Conservation (phyloP, 1,284 basidiomycete species). For the Ustanciosporium gigantosporum region DNA sequence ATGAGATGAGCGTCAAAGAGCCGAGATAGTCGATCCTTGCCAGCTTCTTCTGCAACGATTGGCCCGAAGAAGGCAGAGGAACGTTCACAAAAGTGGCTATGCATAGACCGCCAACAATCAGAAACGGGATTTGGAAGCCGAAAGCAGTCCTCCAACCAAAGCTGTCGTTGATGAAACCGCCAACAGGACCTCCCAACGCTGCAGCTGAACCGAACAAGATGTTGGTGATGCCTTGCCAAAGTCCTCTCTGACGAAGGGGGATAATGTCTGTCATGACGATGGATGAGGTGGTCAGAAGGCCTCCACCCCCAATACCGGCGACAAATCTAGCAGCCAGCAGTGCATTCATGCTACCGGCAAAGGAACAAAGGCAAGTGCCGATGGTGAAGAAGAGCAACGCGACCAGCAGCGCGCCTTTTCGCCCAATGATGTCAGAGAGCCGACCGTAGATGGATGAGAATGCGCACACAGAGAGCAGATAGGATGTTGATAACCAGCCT, state of each 20-base stretch:
- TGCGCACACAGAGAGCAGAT: slow-evolving; percentile 56
- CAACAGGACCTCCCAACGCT: slow-evolving; percentile 55
- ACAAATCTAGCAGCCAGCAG: slow-evolving; percentile 60
- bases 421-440: slow-evolving; percentile 55
- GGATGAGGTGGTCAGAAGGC: slow-evolving; percentile 62
- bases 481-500: slow-evolving; percentile 57
- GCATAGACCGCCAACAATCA: slow-evolving; percentile 56
- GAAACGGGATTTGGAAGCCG: slow-evolving; percentile 59
- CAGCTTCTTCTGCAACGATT: slow-evolving; percentile 60
- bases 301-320: slow-evolving; percentile 64
- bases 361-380: slow-evolving; percentile 55
- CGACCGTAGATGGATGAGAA: slow-evolving; percentile 58
- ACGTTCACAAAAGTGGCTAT: slow-evolving; percentile 61
- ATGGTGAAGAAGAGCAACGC: slow-evolving; percentile 50
- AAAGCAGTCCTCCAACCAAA: slow-evolving; percentile 58
- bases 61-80: slow-evolving; percentile 56
- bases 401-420: slow-evolving; percentile 54
- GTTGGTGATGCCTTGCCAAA: slow-evolving; percentile 62
- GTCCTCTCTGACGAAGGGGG: slow-evolving; percentile 61
- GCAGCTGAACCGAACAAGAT: slow-evolving; percentile 58
- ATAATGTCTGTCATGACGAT: slow-evolving; percentile 63
- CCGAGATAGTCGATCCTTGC: slow-evolving; percentile 61
- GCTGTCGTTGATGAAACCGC: slow-evolving; percentile 44
- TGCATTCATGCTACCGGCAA: slow-evolving; percentile 43
- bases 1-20: slow-evolving; percentile 56